Conservation (phyloP, 768 basidiomycete species). For the Pleurotus ostreatus region DNA sequence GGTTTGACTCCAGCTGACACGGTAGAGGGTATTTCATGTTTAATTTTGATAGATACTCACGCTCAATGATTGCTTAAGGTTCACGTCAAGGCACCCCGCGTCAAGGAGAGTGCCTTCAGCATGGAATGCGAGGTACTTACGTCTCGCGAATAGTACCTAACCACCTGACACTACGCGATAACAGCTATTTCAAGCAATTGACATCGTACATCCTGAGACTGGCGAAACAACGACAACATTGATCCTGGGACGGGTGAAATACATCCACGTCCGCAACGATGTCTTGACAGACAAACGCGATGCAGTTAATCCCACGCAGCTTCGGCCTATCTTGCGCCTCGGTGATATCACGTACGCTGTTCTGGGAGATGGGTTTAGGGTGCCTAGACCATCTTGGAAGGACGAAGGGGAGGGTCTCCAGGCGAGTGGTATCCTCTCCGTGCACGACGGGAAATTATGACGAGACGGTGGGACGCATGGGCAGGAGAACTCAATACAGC, state of each 20-base stretch:
- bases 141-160: not conserved
- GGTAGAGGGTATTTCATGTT: conserved; percentile 42
- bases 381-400: conserved; percentile 50
- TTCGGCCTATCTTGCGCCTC: conserved; percentile 47
- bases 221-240: conserved; percentile 34
- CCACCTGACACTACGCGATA: conserved; percentile 19
- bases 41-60: not conserved
- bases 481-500: too few species aligned
- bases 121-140: conserved; percentile 52
- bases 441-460: conserved; percentile 14
- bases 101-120: conserved; percentile 60
- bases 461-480: too few species aligned
- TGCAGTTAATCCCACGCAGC: conserved; percentile 42
- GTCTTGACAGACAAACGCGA: conserved; percentile 36
- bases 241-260: conserved; percentile 50
- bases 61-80: conserved; percentile 22
- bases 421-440: conserved; percentile 30
- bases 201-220: conserved; percentile 36
- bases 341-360: conserved; percentile 47
- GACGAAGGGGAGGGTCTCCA: conserved; percentile 50
- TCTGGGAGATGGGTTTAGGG: conserved; percentile 46
- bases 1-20: conserved; percentile 47
- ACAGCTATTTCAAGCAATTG: conserved; percentile 39
- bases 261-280: conserved; percentile 55
- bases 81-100: conserved; percentile 48